A percentile compares a stretch with the other conserved stretches of the same genome.
Evolutionary conservation across 352 stramenopile genomes (phyloP).

Genomic region (Pythium dissotocum): DNA sequence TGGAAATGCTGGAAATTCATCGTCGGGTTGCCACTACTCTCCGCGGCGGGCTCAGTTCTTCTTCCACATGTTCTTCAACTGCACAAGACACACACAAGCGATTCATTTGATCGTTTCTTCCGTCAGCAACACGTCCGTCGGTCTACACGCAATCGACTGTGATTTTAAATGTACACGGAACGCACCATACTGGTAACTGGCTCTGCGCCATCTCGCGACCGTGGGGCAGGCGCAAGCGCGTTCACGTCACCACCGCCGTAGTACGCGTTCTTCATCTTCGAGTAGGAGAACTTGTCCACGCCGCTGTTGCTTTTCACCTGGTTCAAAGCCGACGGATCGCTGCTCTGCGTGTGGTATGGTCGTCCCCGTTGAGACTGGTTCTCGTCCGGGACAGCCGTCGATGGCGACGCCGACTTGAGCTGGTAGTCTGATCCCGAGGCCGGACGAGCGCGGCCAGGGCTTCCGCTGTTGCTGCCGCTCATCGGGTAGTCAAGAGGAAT

Average conservation of each 20-base stretch:
- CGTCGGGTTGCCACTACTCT: background rate
- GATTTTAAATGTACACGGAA: conserved; percentile 26
- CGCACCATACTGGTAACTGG: conserved; percentile 32
- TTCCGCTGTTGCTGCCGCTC: conserved; percentile 44
- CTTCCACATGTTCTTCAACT: conserved; percentile 87
- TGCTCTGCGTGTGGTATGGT: conserved; percentile 17
- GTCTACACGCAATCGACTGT: background rate
- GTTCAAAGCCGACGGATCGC: conserved; percentile 17
- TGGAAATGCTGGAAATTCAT: conserved; percentile 3
- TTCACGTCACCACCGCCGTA: conserved; percentile 27
- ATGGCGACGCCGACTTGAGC: conserved; percentile 16
- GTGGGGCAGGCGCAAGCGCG: conserved; percentile 20
- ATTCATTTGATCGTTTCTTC: background rate
- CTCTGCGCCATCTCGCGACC: conserved; percentile 23
- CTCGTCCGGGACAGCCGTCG: conserved; percentile 12
- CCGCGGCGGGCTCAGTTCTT: conserved; percentile 54
- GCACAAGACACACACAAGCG: background rate
- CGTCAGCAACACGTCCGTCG: background rate
- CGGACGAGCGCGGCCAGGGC: conserved; percentile 32
- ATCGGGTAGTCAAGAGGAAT: conserved; percentile 24
- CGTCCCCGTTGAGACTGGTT: conserved; percentile 8
- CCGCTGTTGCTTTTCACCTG: conserved; percentile 26
- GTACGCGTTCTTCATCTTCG: conserved; percentile 33
- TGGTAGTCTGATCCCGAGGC: conserved; percentile 25
- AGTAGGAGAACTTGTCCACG: conserved; percentile 34